Evolutionary conservation across 2,329 filamentous ascomycete genomes (phyloP).

Genomic region (Bipolaris bicolor): DNA sequence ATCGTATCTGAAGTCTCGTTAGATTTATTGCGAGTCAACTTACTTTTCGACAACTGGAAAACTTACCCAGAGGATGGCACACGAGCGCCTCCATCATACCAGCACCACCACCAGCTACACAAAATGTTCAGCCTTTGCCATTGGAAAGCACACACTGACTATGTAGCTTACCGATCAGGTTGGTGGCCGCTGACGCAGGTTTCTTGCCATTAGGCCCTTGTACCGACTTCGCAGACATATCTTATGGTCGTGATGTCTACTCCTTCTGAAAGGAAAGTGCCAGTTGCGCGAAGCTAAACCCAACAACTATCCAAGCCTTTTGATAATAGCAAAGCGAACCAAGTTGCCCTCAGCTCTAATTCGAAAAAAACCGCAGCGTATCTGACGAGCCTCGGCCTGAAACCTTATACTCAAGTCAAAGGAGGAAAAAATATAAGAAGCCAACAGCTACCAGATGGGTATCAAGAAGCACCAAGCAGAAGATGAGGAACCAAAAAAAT

Average conservation of each 20-base stretch:
- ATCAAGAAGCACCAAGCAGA: constrained; percentile 10
- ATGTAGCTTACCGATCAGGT: constrained; percentile 76
- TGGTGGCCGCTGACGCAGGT: constrained; percentile 84
- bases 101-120: constrained; percentile 86
- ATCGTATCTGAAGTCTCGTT: constrained; percentile 75
- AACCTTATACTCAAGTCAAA: constrained; percentile 24
- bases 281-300: not conserved
- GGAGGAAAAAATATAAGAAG: constrained; percentile 7
- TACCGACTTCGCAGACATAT: constrained; percentile 66
- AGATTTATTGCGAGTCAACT: constrained; percentile 9
- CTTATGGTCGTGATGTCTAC: constrained; percentile 11
- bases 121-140: constrained; percentile 21
- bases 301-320: not conserved
- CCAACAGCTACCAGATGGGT: constrained; percentile 4
- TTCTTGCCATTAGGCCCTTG: constrained; percentile 69
- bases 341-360: not conserved
- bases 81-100: constrained; percentile 99
- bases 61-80: constrained; percentile 88
- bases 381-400: constrained; percentile 2
- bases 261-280: constrained; percentile 2
- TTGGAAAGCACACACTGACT: not conserved
- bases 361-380: not conserved
- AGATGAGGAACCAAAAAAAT: constrained; percentile 4
- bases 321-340: not conserved
- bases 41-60: not conserved